Evolutionary conservation across 139 green algal genomes (phyloP).

Genomic region (Coelastrella sp.): DNA sequence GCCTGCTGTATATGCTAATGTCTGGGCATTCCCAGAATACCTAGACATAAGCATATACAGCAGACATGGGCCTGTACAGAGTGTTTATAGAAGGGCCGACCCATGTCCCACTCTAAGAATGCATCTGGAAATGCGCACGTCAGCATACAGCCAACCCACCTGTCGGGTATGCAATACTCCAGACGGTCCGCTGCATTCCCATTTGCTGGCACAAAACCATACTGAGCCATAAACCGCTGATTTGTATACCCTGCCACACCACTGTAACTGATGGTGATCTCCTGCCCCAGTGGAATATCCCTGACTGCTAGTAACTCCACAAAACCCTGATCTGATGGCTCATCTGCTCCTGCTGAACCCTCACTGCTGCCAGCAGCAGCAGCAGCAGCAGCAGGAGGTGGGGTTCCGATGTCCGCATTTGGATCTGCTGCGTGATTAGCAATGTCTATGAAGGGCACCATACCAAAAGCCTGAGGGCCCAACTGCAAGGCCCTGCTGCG

Average conservation of each 20-base stretch:
- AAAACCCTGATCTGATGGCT: background rate
- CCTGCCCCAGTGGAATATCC: conserved; percentile 37
- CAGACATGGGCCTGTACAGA: too few relatives aligned
- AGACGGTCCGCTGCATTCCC: conserved; percentile 24
- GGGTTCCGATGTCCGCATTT: background rate
- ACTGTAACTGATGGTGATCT: conserved; percentile 44
- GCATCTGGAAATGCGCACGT: too few relatives aligned
- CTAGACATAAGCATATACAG: too few relatives aligned
- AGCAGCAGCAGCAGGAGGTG: background rate
- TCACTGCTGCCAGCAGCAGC: conserved; percentile 23
- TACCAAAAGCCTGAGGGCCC: conserved; percentile 21
- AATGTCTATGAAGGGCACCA: conserved; percentile 27
- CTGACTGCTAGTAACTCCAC: conserved; percentile 41
- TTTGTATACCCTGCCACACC: conserved; percentile 19
- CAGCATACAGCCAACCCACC: background rate
- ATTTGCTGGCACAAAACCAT: conserved; percentile 10
- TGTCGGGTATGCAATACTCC: background rate
- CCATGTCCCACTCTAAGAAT: too few relatives aligned
- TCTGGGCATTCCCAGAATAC: too few relatives aligned
- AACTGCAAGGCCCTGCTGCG: conserved; percentile 25
- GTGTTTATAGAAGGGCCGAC: too few relatives aligned
- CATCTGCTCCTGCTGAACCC: background rate
- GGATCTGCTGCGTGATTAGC: conserved; percentile 33
- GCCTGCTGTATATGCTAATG: too few relatives aligned
- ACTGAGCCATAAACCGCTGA: conserved; percentile 38